These are phyloP conservation scores for Aspergillus carlsbadensis DNA, from an alignment of 495 filamentous ascomycete species.

Conservation along the genomic window DNA sequence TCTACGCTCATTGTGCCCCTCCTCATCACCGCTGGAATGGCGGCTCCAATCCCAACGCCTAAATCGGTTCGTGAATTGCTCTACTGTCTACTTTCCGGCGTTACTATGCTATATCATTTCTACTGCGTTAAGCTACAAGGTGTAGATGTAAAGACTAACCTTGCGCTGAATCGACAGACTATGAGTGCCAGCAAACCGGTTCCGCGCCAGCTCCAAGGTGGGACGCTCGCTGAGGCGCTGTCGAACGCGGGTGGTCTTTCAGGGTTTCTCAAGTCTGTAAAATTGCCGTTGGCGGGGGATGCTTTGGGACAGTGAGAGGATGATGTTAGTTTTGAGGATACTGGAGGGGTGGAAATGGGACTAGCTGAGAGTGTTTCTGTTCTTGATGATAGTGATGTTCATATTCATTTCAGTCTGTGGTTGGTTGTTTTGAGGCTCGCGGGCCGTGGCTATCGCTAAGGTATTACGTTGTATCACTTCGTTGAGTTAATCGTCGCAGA, in stretches of 20 bases:
- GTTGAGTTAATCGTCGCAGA: not conserved
- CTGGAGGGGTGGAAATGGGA: not conserved
- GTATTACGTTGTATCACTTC: conserved; percentile 1
- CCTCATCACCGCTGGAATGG: conserved; percentile 5
- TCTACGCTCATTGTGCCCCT: conserved; percentile 4
- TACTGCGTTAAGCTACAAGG: not conserved
- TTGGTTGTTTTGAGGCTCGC: not conserved
- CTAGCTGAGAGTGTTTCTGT: not conserved
- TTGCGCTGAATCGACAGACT: not conserved
- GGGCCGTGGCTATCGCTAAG: not conserved
- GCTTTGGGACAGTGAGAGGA: not conserved
- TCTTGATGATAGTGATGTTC: not conserved
- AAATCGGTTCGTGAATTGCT: conserved; percentile 4
- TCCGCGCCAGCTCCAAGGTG: not conserved
- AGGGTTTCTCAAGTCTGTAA: not conserved
- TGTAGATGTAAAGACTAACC: not conserved
- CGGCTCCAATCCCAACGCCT: conserved; percentile 12
- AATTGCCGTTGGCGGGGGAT: conserved; percentile 1
- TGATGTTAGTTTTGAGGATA: not conserved
- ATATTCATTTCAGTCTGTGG: not conserved
- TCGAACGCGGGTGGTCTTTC: not conserved
- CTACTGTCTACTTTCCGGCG: not conserved
- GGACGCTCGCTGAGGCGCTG: not conserved
- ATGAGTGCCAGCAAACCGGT: not conserved
- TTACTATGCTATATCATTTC: not conserved